phyloP scores from a whole-genome alignment of 441 rosid genomes.

The Codiaeum variegatum region DNA sequence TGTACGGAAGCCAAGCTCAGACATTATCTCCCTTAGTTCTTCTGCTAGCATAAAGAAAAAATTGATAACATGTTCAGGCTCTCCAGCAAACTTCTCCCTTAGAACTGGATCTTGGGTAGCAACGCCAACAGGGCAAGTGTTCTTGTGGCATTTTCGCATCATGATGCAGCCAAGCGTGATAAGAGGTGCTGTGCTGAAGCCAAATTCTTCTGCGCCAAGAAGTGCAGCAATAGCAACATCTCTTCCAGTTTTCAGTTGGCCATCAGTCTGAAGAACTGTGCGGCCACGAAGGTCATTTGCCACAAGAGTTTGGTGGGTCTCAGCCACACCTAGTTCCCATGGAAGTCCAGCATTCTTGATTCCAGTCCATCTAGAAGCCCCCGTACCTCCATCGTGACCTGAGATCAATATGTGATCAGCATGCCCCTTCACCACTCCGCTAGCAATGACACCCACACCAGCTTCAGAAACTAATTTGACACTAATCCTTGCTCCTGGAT shows the following conservation, averaged over 20 bases:
- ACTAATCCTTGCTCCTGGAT: constrained; percentile 91
- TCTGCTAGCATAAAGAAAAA: constrained; percentile 99
- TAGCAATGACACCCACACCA: constrained; percentile 99
- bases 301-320: constrained; percentile 98
- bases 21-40: constrained; percentile 97
- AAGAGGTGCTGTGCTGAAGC: constrained; percentile 99
- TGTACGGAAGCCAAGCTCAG: constrained; percentile 83
- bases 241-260: constrained; percentile 98
- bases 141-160: constrained; percentile 99
- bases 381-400: constrained; percentile 99
- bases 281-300: constrained; percentile 99
- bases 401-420: constrained; percentile 98
- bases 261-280: constrained; percentile 95
- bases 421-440: constrained; percentile 99
- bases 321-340: constrained; percentile 99
- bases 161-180: constrained; percentile 99
- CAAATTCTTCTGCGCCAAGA: constrained; percentile 99
- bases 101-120: constrained; percentile 99
- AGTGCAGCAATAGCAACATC: constrained; percentile 99
- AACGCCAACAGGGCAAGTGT: constrained; percentile 99
- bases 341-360: constrained; percentile 99
- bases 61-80: constrained; percentile 97
- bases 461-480: constrained; percentile 98
- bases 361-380: constrained; percentile 99
- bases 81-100: constrained; percentile 98